Conservation (phyloP, 1,284 basidiomycete genomes). For the Neotropicomus parvogracilis region DNA sequence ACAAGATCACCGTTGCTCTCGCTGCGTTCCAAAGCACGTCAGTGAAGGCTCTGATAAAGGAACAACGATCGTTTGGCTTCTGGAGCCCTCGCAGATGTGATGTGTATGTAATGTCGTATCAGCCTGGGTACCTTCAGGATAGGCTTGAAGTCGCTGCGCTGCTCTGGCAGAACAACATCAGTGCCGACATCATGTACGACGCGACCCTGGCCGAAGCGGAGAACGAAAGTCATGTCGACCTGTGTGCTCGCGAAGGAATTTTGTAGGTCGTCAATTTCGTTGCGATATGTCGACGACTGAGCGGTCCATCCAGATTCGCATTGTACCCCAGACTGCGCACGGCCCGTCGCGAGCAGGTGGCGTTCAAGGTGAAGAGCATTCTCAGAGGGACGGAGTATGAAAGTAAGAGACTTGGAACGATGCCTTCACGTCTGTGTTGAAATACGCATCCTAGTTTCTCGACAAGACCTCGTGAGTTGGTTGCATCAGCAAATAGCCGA, state of each 20-base stretch:
- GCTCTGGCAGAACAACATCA: slow-evolving; percentile 80
- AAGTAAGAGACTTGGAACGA: slow-evolving; percentile 38
- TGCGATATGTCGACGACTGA: not conserved
- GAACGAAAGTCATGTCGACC: slow-evolving; percentile 60
- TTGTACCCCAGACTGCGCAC: slow-evolving; percentile 63
- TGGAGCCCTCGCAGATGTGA: slow-evolving; percentile 86
- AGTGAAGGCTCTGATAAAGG: slow-evolving; percentile 67
- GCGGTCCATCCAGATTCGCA: slow-evolving; percentile 50
- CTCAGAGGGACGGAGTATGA: slow-evolving; percentile 72
- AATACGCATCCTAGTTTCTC: slow-evolving; percentile 45
- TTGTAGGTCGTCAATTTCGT: slow-evolving; percentile 44
- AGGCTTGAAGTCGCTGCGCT: slow-evolving; percentile 74
- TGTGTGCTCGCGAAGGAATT: slow-evolving; percentile 73
- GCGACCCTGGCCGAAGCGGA: slow-evolving; percentile 57
- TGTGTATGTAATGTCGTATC: slow-evolving; percentile 79
- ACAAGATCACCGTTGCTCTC: slow-evolving; percentile 72
- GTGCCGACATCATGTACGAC: slow-evolving; percentile 86
- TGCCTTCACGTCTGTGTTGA: not conserved
- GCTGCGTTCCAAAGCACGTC: slow-evolving; percentile 71
- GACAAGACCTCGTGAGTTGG: slow-evolving; percentile 67
- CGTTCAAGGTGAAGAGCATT: slow-evolving; percentile 78
- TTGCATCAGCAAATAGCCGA: slow-evolving; percentile 74
- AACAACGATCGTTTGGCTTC: slow-evolving; percentile 78
- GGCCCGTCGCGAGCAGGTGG: slow-evolving; percentile 56
- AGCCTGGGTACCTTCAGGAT: slow-evolving; percentile 70